Evolutionary conservation across 2,329 filamentous ascomycete genomes (phyloP), one percentile per base, ranked within the genome.

Genomic region (Aspergillus quadrilineatus): DNA sequence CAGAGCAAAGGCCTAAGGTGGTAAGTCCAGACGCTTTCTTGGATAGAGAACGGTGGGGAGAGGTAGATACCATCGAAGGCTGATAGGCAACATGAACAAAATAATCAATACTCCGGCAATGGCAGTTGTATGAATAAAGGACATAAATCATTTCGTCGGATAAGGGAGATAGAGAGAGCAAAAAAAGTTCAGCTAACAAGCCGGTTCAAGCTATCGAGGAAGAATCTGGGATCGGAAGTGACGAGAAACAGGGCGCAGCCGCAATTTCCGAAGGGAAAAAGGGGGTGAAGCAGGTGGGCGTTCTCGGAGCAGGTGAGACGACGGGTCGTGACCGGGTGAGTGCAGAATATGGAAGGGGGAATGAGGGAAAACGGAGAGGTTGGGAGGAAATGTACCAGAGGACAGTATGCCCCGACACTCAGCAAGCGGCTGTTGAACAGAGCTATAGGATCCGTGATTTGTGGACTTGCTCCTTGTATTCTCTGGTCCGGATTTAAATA

Each of bases 321-420:
- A 22, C 26, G 10, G 17, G 36, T 42, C 34, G 6, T 37, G 63
- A 1, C 59, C 42, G 0, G 46, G 14, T 5, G 68, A 50, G 0
- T 80, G 51, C 0, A 55, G 52, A 0, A 81, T 76, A 0, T 77
- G 74, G 0, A 81, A 69, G 0, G 56, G 50, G 0, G 39, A 17
- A 42, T 42, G 8, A 32, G 30, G 9, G 9, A 32, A 32, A 32
- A 32, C 6, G 30, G 9, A 32, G 30, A 32, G 9, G 30, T 32
- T 32, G 9, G 30, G 30, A 32, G 30, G 30, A 32, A 32, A 32
- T n/a, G n/a, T n/a, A n/a, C n/a, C n/a, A n/a, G n/a, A n/a, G n/a
- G n/a, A n/a, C n/a, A n/a, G n/a, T n/a, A n/a, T n/a, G n/a, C n/a
- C n/a, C n/a, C n/a, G n/a, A n/a, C n/a, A n/a, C n/a, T n/a, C n/a